These are phyloP conservation scores for Pyrenophora graminea DNA, from an alignment of 2,329 filamentous ascomycete genomes.

Conservation along the genomic window DNA sequence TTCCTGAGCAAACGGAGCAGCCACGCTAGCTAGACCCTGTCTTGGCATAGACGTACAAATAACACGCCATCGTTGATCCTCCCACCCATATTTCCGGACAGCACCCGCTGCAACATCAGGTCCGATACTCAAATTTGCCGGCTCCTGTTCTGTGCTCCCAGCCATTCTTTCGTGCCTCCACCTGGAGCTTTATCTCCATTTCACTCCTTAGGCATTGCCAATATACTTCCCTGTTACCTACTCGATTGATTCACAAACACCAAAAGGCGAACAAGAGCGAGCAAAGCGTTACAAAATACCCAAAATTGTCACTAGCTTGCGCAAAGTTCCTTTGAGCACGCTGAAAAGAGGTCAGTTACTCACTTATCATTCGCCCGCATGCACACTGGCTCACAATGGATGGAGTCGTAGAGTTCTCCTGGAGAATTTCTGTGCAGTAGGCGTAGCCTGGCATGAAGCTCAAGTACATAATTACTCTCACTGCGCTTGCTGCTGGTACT, in stretches of 20 bases:
- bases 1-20: constrained; percentile 24
- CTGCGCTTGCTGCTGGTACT: constrained; percentile 53
- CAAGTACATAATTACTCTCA: constrained; percentile 40
- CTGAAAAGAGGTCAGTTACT: constrained; percentile 14
- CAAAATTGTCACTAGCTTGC: not conserved
- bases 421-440: constrained; percentile 2
- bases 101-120: constrained; percentile 22
- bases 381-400: constrained; percentile 15
- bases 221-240: constrained; percentile 30
- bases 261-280: constrained; percentile 16
- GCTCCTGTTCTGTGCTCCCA: constrained; percentile 12
- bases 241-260: constrained; percentile 7
- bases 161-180: constrained; percentile 29
- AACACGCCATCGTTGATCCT: constrained; percentile 17
- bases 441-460: constrained; percentile 41
- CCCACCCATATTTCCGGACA: constrained; percentile 12
- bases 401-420: constrained; percentile 4
- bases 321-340: not conserved
- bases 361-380: not conserved
- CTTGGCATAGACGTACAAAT: constrained; percentile 34
- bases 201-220: constrained; percentile 38
- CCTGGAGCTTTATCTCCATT: constrained; percentile 37
- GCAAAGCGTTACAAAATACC: not conserved
- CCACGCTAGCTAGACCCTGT: constrained; percentile 20
- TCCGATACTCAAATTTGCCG: constrained; percentile 7